Base-by-base conservation (phyloP, 108 stramenopile species). In the Cylindrotheca closterium region DNA sequence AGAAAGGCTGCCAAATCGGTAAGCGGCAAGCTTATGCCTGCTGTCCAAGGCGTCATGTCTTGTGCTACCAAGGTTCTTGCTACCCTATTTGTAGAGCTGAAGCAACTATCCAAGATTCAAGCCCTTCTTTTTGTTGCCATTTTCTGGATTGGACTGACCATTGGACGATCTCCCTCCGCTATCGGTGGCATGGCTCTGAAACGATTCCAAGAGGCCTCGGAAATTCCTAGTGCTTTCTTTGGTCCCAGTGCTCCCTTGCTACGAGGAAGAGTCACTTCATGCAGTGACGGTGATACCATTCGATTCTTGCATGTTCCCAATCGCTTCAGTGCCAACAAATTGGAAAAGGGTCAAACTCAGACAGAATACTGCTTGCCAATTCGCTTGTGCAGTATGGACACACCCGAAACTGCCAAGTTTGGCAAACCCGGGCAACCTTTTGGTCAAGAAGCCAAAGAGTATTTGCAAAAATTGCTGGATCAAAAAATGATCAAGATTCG, bases 321-420 rank as follows among this genome's bases (percentile, higher is more conserved):
- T 1, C 54, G 21, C n/a, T 82, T 74, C 49, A 70, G 78, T 60
- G 31, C 68, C 26, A 51, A 68, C 21, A 47, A 32, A 1, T 24
- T 75, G 25, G 45, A 60, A 28, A 47, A 49, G 25, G 63, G 57
- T 42, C 60, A 65, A 65, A 76, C 73, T 28, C 1, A 75, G 25
- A 69, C 73, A 25, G 65, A 78, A 21, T 29, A 58, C 17, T 55
- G 75, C 1, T 33, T 82, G 51, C 77, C 77, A 0, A 75, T 82
- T 53, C 81, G 81, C 31, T 21, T 82, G 25, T 82, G 81, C 42
- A 78, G 77, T 34, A 75, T 75, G 62, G 81, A 82, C 53, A 82
- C 81, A 0, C 81, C 81, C 30, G 75, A 77, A 66, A 70, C 69
- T 27, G 55, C 68, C 56, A 77, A 77, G 52, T 78, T 78, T 64